phyloP scores from a whole-genome alignment of 2,329 filamentous ascomycete genomes.

The Claviceps paspali region DNA sequence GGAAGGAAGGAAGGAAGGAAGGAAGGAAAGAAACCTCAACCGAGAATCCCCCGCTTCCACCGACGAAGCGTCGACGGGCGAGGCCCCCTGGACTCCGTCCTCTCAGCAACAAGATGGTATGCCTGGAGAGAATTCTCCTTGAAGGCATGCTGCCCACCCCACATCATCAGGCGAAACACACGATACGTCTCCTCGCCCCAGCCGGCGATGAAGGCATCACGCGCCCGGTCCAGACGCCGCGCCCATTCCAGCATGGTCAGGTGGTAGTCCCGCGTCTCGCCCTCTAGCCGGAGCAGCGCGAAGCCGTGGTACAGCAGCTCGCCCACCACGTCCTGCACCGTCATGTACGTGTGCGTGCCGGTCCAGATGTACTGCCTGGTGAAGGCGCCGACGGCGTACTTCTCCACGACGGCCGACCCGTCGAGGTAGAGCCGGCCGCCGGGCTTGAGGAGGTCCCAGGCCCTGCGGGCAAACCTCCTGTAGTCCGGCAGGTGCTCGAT shows the following conservation, averaged over 20 bases:
- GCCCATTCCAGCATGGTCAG: slow-evolving; percentile 3
- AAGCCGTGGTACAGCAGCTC: slow-evolving; percentile 2
- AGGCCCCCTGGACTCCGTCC: not conserved
- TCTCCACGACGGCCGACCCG: slow-evolving; percentile 1
- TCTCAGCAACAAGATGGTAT: slow-evolving; percentile 1
- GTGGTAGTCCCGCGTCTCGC: slow-evolving; percentile 1
- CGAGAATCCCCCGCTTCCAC: not conserved
- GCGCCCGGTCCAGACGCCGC: not conserved
- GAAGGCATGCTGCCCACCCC: slow-evolving; percentile 3
- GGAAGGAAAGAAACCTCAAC: too few relatives aligned
- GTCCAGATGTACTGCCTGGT: slow-evolving; percentile 1
- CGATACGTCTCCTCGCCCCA: slow-evolving; percentile 4
- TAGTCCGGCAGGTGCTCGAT: slow-evolving; percentile 4
- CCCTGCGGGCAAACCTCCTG: not conserved
- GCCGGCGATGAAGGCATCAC: slow-evolving; percentile 2
- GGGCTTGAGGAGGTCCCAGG: slow-evolving; percentile 1
- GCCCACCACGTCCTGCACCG: slow-evolving; percentile 1
- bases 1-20: too few relatives aligned
- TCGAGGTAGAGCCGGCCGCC: slow-evolving; percentile 2
- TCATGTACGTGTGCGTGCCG: slow-evolving; percentile 3
- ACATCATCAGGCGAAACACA: slow-evolving; percentile 3
- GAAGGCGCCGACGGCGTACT: slow-evolving; percentile 1
- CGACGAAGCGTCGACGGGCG: not conserved
- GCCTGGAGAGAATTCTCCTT: slow-evolving; percentile 2
- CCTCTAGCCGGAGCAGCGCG: not conserved